Conservation (phyloP, 2,329 filamentous ascomycete species). For the Magnaporthiopsis poae region DNA sequence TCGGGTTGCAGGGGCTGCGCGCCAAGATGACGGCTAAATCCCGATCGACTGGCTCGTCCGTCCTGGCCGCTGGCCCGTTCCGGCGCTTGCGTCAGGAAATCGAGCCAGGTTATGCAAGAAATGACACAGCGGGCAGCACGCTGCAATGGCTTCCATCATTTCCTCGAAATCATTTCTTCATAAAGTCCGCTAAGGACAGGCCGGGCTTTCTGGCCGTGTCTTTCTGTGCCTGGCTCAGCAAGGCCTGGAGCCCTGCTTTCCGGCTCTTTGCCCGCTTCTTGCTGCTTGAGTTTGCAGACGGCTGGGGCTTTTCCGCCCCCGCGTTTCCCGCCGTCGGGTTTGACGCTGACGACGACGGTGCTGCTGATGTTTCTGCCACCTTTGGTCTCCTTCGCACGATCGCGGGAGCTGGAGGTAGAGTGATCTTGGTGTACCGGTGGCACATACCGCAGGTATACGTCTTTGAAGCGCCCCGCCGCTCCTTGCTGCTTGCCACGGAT, state of each 20-base stretch:
- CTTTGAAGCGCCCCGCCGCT: slow-evolving; percentile 25
- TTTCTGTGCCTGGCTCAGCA: slow-evolving; percentile 44
- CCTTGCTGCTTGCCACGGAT: slow-evolving; percentile 1
- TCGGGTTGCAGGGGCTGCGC: not conserved
- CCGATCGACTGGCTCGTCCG: not conserved
- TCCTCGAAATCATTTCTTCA: slow-evolving; percentile 26
- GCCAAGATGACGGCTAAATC: not conserved
- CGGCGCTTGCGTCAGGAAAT: not conserved
- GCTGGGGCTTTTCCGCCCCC: not conserved
- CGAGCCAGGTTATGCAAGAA: not conserved
- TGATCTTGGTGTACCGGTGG: slow-evolving; percentile 30
- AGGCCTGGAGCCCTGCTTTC: slow-evolving; percentile 56
- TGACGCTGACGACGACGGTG: slow-evolving; percentile 16
- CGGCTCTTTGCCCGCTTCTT: slow-evolving; percentile 56
- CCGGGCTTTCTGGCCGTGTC: slow-evolving; percentile 25
- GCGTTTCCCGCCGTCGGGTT: slow-evolving; percentile 7
- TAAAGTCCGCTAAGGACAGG: slow-evolving; percentile 47
- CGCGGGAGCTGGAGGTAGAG: slow-evolving; percentile 27
- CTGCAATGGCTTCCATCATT: not conserved
- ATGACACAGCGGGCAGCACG: no score
- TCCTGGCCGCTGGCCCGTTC: not conserved
- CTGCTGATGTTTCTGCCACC: slow-evolving; percentile 19
- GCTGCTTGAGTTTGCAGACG: slow-evolving; percentile 44
- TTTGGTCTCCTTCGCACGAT: slow-evolving; percentile 16
- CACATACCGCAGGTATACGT: slow-evolving; percentile 37